Evolutionary conservation across 352 stramenopile species (phyloP), one percentile per base, ranked within the genome.

Genomic region (Aphanomyces invadans): DNA sequence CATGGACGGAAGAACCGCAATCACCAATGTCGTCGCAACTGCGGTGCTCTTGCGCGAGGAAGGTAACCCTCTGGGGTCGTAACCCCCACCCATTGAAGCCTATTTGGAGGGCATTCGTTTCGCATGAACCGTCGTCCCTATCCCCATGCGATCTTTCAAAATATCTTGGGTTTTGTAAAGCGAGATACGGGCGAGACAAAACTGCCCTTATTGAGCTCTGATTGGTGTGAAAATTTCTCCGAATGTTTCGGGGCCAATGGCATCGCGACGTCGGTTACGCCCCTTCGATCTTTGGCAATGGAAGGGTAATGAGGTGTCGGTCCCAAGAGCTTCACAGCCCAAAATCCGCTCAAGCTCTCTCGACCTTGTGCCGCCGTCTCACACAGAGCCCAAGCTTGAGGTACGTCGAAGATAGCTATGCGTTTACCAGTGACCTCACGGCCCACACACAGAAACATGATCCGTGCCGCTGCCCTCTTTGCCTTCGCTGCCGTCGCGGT

Each of bases 171-270:
- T 2, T 52, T 64, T 64, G 55, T 64, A 64, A 52, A 46, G 7
- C 19, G n/a, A 29, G 21, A 19, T 21, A 9, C 36, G 21, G n/a
- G n/a, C n/a, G n/a, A n/a, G n/a, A n/a, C n/a, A n/a, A 29, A 57
- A 57, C 21, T 26, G 25, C 12, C 5, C 33, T 2, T 52, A 3
- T 4, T 3, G 33, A 19, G 4, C 39, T 10, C 3, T 51, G 55
- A 64, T 64, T 64, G 55, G 55, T 64, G 55, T 38, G 55, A 38
- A 64, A 64, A 51, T 11, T 64, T 64, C 52, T 3, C 23, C 28
- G 25, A 64, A 64, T 38, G 39, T 36, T 64, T 62, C 3, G 55
- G 2, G 10, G n/a, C 55, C 55, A 64, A 64, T 64, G 25, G 39
- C 17, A 62, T 46, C 15, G 29, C 29, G 19, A 5, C 31, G 39